Evolutionary conservation across 352 stramenopile species (phyloP).

Genomic region (Globisporangium rhizosaccharum): DNA sequence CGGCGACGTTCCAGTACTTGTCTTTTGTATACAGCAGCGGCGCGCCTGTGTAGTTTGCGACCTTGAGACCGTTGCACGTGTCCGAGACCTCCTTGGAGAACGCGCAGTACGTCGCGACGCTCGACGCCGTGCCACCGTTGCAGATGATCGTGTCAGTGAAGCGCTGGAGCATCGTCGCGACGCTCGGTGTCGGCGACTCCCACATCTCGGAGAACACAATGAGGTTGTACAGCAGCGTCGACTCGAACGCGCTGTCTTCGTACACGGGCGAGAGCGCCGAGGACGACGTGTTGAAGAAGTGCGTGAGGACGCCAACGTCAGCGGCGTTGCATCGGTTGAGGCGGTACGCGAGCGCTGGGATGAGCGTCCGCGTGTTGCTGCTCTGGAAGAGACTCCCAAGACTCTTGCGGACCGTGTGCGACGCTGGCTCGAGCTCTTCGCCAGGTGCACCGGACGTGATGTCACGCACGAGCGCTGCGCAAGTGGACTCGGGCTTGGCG

Average conservation of each 20-base stretch:
- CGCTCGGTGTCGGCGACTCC: constrained; percentile 32
- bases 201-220: constrained; percentile 80
- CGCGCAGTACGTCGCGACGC: constrained; percentile 37
- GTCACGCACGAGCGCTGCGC: constrained; percentile 1
- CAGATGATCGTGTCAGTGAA: constrained; percentile 23
- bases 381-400: constrained; percentile 25
- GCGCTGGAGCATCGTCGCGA: constrained; percentile 13
- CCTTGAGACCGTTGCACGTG: constrained; percentile 18
- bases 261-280: not conserved
- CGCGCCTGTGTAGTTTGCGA: not conserved
- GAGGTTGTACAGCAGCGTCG: constrained; percentile 38
- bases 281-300: constrained; percentile 16
- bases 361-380: constrained; percentile 17
- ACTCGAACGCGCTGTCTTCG: constrained; percentile 18
- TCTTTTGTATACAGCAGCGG: constrained; percentile 10
- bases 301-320: constrained; percentile 20
- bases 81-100: constrained; percentile 38
- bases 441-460: not conserved
- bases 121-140: constrained; percentile 15
- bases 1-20: constrained; percentile 33
- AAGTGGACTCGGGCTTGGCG: constrained; percentile 4
- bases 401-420: constrained; percentile 16
- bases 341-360: constrained; percentile 31
- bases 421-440: constrained; percentile 6
- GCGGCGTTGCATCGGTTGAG: constrained; percentile 24